Base-by-base conservation (phyloP, 768 basidiomycete species). In the Hydnum rufescens region DNA sequence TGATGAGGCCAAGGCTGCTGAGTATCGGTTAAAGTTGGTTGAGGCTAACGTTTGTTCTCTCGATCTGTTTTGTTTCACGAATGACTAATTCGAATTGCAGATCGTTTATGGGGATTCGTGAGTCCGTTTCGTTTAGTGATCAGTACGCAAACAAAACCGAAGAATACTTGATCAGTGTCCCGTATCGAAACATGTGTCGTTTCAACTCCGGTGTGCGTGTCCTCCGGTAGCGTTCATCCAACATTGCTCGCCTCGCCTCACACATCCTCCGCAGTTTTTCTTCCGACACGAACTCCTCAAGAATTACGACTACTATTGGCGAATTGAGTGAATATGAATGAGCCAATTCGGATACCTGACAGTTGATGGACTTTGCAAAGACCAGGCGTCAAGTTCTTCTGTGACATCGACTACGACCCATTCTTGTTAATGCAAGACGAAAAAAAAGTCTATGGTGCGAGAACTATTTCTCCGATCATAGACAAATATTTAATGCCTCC, bases 151-250 rank as follows among this genome's bases (percentile, higher is more conserved):
- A 32, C 8, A n/a, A 47, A 18, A 36, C 16, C 28, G 26, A n/a
- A 49, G 6, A 19, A 19, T 28, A 4, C n/a, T 56, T 32, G 4
- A 63, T 67, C 55, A 60, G 62, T 5, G 64, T 69, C 1, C 64
- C 66, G 2, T 93, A 95, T 61, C 77, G 90, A 36, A 89, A 93
- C 59, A 93, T 95, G 92, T 95, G 92, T 65, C 77, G 92, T 5
- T 96, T 80, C 66, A 88, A 92, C 66, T 89, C 85, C 46, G 88
- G 86, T 29, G 85, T 87, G 64, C 57, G 78, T 67, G 26, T 42
- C 36, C 5, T 19, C 23, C 32, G 28, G 22, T 4, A 19, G 28
- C 13, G 8, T 5, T 30, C 32, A 6, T 25, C 25, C 42, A 56
- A 23, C n/a, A 22, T 32, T 28, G 26, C 46, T 58, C 47, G 23